A percentile compares a stretch with the other conserved stretches of the same genome.
Evolutionary conservation across 2,329 filamentous ascomycete genomes (phyloP).

Genomic region (Mycosphaerella arachidis): DNA sequence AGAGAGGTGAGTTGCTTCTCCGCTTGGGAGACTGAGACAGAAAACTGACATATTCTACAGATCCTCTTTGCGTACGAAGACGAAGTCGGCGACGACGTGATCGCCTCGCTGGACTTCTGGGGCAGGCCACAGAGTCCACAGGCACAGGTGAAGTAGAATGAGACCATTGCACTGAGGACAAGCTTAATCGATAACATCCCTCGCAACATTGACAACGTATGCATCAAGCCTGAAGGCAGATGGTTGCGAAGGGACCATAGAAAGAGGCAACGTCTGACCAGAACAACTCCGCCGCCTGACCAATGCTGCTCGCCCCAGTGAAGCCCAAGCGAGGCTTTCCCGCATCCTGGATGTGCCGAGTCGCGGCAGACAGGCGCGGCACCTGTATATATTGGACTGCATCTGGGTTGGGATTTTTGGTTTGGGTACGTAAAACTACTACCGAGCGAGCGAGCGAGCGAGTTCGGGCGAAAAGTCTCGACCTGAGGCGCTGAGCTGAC

Average conservation of each 20-base stretch:
- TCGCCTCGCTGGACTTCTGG: conserved; percentile 97
- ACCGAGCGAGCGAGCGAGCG: not conserved
- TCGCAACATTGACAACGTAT: not conserved
- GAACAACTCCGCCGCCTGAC: not conserved
- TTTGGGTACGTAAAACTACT: not conserved
- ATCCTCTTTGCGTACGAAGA: conserved; percentile 98
- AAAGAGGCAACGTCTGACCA: not conserved
- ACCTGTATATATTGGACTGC: not conserved
- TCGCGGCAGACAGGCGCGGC: not conserved
- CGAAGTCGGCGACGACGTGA: conserved; percentile 85
- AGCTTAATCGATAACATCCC: not conserved
- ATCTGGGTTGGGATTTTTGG: not conserved
- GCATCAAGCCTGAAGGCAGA: not conserved
- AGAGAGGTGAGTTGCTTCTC: conserved; percentile 67
- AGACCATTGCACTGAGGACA: not conserved
- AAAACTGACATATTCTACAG: conserved; percentile 45
- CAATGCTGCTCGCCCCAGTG: not conserved
- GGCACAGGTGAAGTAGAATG: not conserved
- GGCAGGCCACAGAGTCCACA: conserved; percentile 36
- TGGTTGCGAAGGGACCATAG: not conserved
- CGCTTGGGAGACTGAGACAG: not conserved
- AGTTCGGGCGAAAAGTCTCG: not conserved
- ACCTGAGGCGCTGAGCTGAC: not conserved
- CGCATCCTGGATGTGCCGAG: not conserved
- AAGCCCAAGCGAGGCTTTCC: not conserved